Percentiles rank a stretch among this genome's conserved stretches.
Evolutionary conservation across 345 rosid species (phyloP).

Genomic region (Pelargonium nanum): DNA sequence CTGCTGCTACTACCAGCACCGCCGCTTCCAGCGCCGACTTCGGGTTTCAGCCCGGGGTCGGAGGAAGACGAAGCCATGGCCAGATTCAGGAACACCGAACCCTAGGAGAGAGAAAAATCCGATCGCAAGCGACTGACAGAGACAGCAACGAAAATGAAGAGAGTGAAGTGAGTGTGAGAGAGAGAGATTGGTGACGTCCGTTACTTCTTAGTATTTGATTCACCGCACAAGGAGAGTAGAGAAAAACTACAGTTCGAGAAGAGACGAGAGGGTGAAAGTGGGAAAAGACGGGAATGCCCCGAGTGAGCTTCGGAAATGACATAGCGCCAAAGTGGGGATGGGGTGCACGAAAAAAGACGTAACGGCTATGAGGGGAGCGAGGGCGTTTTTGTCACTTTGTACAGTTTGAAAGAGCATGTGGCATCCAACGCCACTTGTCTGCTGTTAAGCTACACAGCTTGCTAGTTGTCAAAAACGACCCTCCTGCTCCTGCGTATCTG

Average conservation of each 20-base stretch:
- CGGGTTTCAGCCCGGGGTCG: constrained; percentile 73
- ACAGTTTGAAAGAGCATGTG: constrained; percentile 14
- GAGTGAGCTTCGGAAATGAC: constrained; percentile 6
- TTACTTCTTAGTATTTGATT: constrained; percentile 8
- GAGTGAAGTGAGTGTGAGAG: constrained; percentile 11
- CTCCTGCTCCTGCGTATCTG: neutral
- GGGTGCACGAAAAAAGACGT: constrained; percentile 7
- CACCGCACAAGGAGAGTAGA: constrained; percentile 9
- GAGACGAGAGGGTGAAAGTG: neutral
- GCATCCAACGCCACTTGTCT: constrained; percentile 13
- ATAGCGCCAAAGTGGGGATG: neutral
- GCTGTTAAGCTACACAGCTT: neutral
- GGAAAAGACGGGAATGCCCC: constrained; percentile 23
- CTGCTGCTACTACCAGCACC: constrained; percentile 12
- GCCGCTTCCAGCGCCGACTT: constrained; percentile 22
- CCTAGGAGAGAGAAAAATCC: constrained; percentile 26
- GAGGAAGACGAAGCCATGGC: constrained; percentile 78
- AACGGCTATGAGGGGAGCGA: constrained; percentile 45
- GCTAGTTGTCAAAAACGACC: neutral
- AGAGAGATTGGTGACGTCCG: constrained; percentile 1
- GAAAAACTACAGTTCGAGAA: constrained; percentile 4
- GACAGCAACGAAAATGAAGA: constrained; percentile 10
- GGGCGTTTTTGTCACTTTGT: constrained; percentile 17
- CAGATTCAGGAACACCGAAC: constrained; percentile 9
- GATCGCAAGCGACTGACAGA: constrained; percentile 4